Percentiles rank a stretch among this genome's conserved stretches.
These are phyloP conservation scores for Bromus sterilis DNA, from an alignment of 176 grass and related monocot species.

Conservation along the genomic window DNA sequence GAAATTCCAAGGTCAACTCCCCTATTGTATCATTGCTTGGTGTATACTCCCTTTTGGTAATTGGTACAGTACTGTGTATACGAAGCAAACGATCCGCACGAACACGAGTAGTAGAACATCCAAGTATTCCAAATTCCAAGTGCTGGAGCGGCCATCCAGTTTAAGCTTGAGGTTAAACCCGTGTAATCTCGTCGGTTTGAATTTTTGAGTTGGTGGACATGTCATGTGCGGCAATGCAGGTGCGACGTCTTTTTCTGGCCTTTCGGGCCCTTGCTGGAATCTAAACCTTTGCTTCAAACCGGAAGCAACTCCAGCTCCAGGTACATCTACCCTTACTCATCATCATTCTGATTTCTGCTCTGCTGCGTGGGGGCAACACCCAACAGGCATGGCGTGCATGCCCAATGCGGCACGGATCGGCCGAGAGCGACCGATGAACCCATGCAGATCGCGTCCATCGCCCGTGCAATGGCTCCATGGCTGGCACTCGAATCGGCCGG, in stretches of 20 bases:
- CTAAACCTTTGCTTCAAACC: constrained; percentile 26
- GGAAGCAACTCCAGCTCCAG: background rate
- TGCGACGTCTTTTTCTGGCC: background rate
- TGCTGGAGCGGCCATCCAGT: background rate
- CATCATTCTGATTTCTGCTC: constrained; percentile 29
- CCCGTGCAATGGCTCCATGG: background rate
- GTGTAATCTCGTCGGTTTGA: background rate
- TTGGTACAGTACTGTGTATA: no score
- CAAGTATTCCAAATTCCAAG: background rate
- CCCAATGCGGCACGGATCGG: no score
- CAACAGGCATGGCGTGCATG: background rate
- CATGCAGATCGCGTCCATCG: background rate
- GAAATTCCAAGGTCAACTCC: background rate
- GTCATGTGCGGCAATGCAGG: constrained; percentile 12
- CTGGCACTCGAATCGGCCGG: background rate
- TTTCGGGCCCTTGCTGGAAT: constrained; percentile 11
- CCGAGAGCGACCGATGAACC: background rate
- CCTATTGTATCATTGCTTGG: background rate
- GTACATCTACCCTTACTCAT: background rate
- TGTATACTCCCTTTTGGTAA: background rate
- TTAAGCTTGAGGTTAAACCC: background rate
- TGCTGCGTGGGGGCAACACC: background rate
- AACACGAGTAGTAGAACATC: background rate
- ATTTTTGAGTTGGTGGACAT: background rate
- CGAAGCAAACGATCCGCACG: background rate